phyloP scores from a whole-genome alignment of 805 yeast genomes.

The Kockiozyma suomiensis region DNA sequence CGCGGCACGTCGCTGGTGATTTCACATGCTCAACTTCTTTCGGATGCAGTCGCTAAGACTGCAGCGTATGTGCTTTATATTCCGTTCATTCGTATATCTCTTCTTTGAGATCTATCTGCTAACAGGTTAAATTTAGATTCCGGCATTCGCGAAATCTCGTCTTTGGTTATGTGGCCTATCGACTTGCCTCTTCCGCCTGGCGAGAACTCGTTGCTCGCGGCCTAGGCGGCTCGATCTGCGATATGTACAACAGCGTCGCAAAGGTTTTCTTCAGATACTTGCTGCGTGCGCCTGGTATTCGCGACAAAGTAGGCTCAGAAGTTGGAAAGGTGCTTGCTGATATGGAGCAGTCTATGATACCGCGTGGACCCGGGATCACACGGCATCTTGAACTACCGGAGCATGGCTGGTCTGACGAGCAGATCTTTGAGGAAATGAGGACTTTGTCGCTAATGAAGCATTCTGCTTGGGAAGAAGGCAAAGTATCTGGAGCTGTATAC shows the following conservation, averaged over 20 bases:
- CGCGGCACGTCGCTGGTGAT: background rate
- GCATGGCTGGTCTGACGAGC: constrained; percentile 54
- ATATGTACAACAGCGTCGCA: constrained; percentile 9
- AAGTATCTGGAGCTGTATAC: constrained; percentile 92
- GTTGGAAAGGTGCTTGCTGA: constrained; percentile 50
- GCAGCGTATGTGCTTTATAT: background rate
- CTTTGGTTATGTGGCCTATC: constrained; percentile 11
- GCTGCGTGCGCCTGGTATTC: constrained; percentile 55
- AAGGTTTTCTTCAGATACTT: constrained; percentile 36
- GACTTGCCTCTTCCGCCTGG: constrained; percentile 10
- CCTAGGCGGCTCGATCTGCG: constrained; percentile 14
- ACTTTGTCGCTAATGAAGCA: constrained; percentile 53
- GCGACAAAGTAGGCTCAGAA: constrained; percentile 61
- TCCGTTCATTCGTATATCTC: background rate
- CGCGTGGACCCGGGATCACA: constrained; percentile 48
- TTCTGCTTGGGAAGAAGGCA: constrained; percentile 81
- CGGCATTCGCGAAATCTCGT: background rate
- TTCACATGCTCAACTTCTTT: background rate
- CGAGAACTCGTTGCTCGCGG: constrained; percentile 38
- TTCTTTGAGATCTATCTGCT: too few species aligned
- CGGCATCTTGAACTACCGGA: constrained; percentile 54
- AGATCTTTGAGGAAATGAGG: constrained; percentile 56
- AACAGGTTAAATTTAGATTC: background rate
- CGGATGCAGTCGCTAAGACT: background rate
- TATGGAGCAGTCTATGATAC: constrained; percentile 62